Conservation (phyloP, 2,329 filamentous ascomycete species). For the Cordyceps cateniannulata region DNA sequence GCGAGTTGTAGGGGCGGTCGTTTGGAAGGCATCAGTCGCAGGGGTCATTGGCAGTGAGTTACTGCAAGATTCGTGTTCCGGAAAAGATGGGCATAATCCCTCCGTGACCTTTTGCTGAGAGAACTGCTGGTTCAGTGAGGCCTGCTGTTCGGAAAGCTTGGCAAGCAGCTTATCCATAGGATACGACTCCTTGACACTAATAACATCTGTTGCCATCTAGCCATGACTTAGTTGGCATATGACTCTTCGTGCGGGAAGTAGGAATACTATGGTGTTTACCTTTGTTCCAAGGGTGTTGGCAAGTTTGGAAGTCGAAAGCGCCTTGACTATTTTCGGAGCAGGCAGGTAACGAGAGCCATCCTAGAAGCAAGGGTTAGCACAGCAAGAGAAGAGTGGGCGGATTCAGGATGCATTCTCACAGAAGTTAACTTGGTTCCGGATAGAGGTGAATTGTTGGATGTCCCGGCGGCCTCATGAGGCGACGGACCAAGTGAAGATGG, state of each 20-base stretch:
- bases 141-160: constrained; percentile 67
- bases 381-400: constrained; percentile 12
- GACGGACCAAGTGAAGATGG: constrained; percentile 2
- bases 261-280: constrained; percentile 29
- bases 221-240: not conserved
- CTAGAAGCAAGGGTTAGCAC: constrained; percentile 16
- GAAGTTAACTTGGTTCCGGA: not conserved
- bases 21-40: constrained; percentile 47
- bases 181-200: constrained; percentile 29
- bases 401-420: not conserved
- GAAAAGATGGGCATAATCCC: constrained; percentile 24
- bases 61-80: constrained; percentile 46
- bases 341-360: constrained; percentile 16
- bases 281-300: constrained; percentile 48
- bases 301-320: constrained; percentile 47
- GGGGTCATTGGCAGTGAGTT: constrained; percentile 58
- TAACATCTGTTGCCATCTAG: constrained; percentile 18
- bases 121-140: constrained; percentile 52
- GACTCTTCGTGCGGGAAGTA: not conserved
- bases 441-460: not conserved
- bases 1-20: constrained; percentile 42
- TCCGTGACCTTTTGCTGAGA: constrained; percentile 37
- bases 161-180: constrained; percentile 68
- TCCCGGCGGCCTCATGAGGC: not conserved
- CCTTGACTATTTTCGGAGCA: constrained; percentile 38